These are phyloP conservation scores for Talaromyces adpressus DNA, from an alignment of 495 filamentous ascomycete genomes.

Conservation along the genomic window DNA sequence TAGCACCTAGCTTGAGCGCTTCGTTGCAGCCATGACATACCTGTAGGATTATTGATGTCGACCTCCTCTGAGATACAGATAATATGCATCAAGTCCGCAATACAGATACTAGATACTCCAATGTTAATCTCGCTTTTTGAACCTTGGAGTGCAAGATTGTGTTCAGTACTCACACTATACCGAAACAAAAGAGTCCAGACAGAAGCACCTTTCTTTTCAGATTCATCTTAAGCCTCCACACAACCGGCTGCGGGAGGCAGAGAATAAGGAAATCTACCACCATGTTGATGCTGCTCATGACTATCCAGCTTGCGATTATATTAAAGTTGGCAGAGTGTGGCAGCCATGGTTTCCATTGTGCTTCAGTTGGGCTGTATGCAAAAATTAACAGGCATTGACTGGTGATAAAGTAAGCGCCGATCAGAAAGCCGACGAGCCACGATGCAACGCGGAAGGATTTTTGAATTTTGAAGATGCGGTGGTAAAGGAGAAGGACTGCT, in stretches of 20 bases:
- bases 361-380: constrained; percentile 26
- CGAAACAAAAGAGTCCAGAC: constrained; percentile 1
- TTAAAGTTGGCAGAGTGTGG: constrained; percentile 8
- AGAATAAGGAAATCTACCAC: constrained; percentile 21
- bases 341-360: constrained; percentile 21
- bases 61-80: neutral
- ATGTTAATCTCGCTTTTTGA: neutral
- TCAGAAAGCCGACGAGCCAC: constrained; percentile 24
- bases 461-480: constrained; percentile 32
- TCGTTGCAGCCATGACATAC: constrained; percentile 1
- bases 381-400: constrained; percentile 26
- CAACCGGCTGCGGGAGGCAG: constrained; percentile 23
- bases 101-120: neutral
- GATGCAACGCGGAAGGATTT: constrained; percentile 27
- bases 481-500: constrained; percentile 36
- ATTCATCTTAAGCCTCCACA: constrained; percentile 26
- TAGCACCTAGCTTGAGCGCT: neutral
- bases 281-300: constrained; percentile 5
- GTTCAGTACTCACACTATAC: constrained; percentile 1
- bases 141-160: neutral
- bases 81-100: constrained; percentile 2
- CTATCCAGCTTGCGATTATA: neutral
- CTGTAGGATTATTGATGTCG: constrained; percentile 2
- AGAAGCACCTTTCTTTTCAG: neutral
- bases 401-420: constrained; percentile 31